Base-by-base conservation (phyloP, 306 rosid species). In the Castanea mollissima region DNA sequence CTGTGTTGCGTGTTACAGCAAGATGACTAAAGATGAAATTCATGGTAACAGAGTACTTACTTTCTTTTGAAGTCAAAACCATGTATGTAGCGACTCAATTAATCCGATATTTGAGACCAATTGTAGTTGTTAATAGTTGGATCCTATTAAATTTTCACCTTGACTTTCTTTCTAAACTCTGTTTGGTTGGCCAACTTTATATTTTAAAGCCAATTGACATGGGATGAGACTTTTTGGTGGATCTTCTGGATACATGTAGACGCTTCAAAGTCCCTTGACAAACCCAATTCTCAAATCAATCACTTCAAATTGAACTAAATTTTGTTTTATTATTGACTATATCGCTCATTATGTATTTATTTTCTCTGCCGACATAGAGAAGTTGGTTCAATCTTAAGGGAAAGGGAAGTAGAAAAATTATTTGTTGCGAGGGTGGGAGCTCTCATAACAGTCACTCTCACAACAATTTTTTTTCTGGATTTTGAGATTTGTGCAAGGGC, bases 201-300 rank as follows among this genome's bases (percentile, higher is more conserved):
- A 5, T 15, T 52, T 44, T 67, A 34, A 13, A 34, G 27, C 31
- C 11, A 18, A 59, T 80, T 84, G 75, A 81, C 78, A 65, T 87
- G 85, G 79, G 84, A 79, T 79, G 85, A 77, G 52, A 38, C 56
- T 81, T 76, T 49, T 87, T 71, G 52, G 79, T 79, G 76, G 77
- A 79, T 80, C 83, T 75, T 86, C 89, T 87, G 91, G 83, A 81
- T 83, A 81, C 85, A 21, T n/a, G 25, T 31, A 55, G 79, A 70
- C 80, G 81, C 85, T 76, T 74, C 74, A 55, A 74, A 54, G 79
- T 75, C 84, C 82, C 76, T 60, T 54, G 25, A n/a, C 64, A 73
- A 59, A 74, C 76, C 79, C 82, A 78, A 84, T 72, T 78, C 79
- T 84, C 79, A 78, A 71, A 75, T 80, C 54, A 49, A 49, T 49